Evolutionary conservation across 2,329 filamentous ascomycete genomes (phyloP).

Genomic region (Fusarium euwallaceae): DNA sequence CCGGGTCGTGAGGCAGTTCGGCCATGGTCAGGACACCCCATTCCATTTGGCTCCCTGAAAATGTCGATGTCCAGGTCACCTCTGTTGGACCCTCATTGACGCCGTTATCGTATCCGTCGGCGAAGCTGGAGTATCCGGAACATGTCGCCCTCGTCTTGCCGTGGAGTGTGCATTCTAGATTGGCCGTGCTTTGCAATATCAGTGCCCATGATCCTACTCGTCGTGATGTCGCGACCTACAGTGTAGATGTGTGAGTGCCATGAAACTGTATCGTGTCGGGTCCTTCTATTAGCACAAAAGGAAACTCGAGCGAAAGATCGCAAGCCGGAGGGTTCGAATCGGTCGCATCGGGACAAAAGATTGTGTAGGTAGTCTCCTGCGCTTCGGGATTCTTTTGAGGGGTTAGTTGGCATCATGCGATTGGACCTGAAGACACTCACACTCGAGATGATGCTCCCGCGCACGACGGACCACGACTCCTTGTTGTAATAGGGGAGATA

Average conservation of each 20-base stretch:
- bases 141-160: conserved; percentile 61
- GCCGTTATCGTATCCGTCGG: conserved; percentile 55
- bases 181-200: conserved; percentile 54
- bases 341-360: conserved; percentile 61
- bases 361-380: conserved; percentile 60
- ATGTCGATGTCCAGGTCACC: conserved; percentile 60
- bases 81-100: conserved; percentile 58
- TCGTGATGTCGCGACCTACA: conserved; percentile 49
- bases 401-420: background rate
- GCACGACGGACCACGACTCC: conserved; percentile 59
- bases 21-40: conserved; percentile 62
- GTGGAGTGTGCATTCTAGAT: conserved; percentile 58
- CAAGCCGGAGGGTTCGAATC: conserved; percentile 57
- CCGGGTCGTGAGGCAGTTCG: conserved; percentile 50
- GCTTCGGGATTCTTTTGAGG: conserved; percentile 45
- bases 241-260: conserved; percentile 58
- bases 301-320: conserved; percentile 60
- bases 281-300: conserved; percentile 62
- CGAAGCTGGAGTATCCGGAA: conserved; percentile 62
- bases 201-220: background rate
- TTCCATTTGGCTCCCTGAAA: conserved; percentile 56
- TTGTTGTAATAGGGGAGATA: conserved; percentile 59
- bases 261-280: conserved; percentile 59
- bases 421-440: conserved; percentile 47
- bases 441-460: conserved; percentile 60